These are phyloP conservation scores for Sporothrix inflata DNA, from an alignment of 2,329 filamentous ascomycete genomes.

Conservation along the genomic window DNA sequence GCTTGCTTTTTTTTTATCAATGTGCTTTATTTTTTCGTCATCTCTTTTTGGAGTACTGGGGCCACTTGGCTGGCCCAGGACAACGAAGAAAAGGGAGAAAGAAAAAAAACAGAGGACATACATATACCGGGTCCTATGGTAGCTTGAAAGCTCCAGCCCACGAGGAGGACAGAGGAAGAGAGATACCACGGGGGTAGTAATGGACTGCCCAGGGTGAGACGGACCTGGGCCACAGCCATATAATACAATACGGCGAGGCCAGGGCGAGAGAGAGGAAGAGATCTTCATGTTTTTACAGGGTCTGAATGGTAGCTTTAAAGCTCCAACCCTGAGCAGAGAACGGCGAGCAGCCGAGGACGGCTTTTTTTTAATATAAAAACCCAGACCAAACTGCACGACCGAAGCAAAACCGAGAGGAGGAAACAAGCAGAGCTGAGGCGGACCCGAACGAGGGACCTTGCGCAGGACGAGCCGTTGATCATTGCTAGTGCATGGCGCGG, in stretches of 20 bases:
- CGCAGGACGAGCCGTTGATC: slow-evolving; percentile 6
- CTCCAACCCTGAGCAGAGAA: slow-evolving; percentile 47
- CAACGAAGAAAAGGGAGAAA: slow-evolving; percentile 33
- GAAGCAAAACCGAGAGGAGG: slow-evolving; percentile 1
- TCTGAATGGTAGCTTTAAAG: slow-evolving; percentile 56
- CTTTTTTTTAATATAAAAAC: background rate
- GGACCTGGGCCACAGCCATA: slow-evolving; percentile 32
- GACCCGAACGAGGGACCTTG: background rate
- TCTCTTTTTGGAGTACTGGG: slow-evolving; percentile 35
- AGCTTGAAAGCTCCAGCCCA: slow-evolving; percentile 68
- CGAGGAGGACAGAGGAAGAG: slow-evolving; percentile 36
- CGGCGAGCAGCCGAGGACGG: background rate
- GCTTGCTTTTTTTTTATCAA: slow-evolving; percentile 30
- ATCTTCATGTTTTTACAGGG: slow-evolving; percentile 39
- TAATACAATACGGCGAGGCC: slow-evolving; percentile 1
- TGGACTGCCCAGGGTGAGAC: slow-evolving; percentile 34
- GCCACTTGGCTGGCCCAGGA: slow-evolving; percentile 33
- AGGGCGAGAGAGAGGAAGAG: slow-evolving; percentile 32
- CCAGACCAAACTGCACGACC: slow-evolving; percentile 15
- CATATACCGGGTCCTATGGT: slow-evolving; percentile 56
- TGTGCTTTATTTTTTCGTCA: background rate
- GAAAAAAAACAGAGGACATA: slow-evolving; percentile 32
- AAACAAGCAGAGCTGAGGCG: slow-evolving; percentile 3
- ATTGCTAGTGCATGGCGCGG: slow-evolving; percentile 22
- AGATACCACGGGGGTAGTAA: slow-evolving; percentile 29